A percentile compares a stretch with the other conserved stretches of the same genome.
Conservation (phyloP, 176 grass and related monocot species). For the Panicum miliaceum region DNA sequence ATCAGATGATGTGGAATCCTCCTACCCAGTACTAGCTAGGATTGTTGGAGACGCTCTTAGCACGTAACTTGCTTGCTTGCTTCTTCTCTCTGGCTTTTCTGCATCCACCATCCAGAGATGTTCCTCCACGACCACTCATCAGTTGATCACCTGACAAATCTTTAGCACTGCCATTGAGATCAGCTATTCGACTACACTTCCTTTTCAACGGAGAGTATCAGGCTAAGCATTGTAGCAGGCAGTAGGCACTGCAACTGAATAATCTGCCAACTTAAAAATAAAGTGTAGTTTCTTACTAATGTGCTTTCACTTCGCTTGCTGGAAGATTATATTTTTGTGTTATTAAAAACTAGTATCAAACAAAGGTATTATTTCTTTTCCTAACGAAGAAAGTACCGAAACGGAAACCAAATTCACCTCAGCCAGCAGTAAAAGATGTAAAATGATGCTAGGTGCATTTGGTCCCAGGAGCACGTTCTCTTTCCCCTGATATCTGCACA, state of each 20-base stretch:
- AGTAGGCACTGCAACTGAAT: background rate
- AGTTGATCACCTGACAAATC: background rate
- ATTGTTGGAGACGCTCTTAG: too few species aligned
- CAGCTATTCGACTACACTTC: background rate
- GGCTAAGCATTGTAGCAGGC: background rate
- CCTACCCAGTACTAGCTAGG: too few species aligned
- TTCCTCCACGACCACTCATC: background rate
- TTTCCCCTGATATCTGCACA: background rate
- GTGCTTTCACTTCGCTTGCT: background rate
- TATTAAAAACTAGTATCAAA: background rate
- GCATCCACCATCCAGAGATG: background rate
- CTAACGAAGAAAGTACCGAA: background rate
- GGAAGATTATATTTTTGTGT: background rate
- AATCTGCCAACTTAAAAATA: background rate
- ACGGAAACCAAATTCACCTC: background rate
- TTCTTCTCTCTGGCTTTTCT: conserved; percentile 1
- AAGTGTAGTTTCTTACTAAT: background rate
- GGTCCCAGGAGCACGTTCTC: background rate
- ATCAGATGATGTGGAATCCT: too few species aligned
- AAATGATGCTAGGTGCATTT: too few species aligned
- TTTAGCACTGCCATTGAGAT: background rate
- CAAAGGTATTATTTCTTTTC: background rate
- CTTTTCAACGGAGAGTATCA: background rate
- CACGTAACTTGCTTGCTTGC: too few species aligned
- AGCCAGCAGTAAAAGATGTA: background rate